Evolutionary conservation across 306 rosid genomes (phyloP), one percentile per base, ranked within the genome.

Genomic region (Styphnolobium japonicum): DNA sequence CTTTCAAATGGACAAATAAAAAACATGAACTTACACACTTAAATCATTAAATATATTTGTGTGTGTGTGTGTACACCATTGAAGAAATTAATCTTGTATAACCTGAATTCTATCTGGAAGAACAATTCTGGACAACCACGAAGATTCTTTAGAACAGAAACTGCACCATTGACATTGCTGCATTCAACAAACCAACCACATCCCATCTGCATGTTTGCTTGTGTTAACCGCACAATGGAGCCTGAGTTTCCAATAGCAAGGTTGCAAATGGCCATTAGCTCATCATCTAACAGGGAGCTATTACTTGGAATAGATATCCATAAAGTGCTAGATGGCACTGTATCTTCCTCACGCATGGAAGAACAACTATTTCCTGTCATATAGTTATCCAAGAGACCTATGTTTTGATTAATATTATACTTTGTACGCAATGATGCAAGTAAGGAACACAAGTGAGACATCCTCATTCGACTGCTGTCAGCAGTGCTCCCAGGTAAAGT

Each of bases 131-230:
- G 92, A 75, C 92, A 89, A 69, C 84, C 73, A 33, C 91, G 90
- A 53, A 92, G 90, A 78, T 85, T 89, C 88, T 85, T 89, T 80
- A 92, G 71, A 69, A 85, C 39, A 48, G 90, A 80, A 73, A 82
- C 81, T 18, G 94, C 97, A 45, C 90, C 90, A 71, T 89, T 92
- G 5, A 88, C 79, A 77, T 85, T 89, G 85, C 82, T 88, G 81
- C 92, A 92, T 75, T 92, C 97, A 37, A 89, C 90, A 85, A 88
- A 82, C 97, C 97, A 92, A 86, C 94, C 88, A 79, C 89, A 85
- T 45, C 91, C 92, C 81, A 45, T 82, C 66, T 85, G 92, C 81
- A 80, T 76, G 77, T 85, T 86, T 80, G 91, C 86, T 49, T 82
- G 91, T 46, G 88, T 85, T 77, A 92, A 80, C 85, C 92, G 86